Evolutionary conservation across 2,329 filamentous ascomycete species (phyloP), one percentile per base, ranked within the genome.

Genomic region (Nemania sp.): DNA sequence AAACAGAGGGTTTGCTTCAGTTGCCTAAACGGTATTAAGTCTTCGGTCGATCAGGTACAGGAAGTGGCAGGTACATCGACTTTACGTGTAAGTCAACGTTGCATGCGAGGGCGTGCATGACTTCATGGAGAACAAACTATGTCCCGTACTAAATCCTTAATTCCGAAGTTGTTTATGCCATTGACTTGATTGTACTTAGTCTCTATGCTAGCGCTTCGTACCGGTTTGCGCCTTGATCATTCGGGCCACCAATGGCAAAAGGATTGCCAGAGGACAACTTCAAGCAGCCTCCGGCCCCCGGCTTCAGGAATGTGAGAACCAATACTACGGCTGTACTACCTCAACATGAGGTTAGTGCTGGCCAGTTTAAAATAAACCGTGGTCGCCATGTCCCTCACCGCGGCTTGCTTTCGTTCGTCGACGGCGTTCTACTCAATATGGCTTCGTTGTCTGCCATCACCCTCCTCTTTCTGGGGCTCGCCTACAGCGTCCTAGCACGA

Each of bases 371-470:
- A 62, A 58, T 46, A 20, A 42, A 37, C 25, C 45, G 37, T 35
- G 42, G 42, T 53, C 18, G 10, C 46, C 53, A 5, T 39, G 10
- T 35, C 17, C 42, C 35, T 39, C 58, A 6, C 32, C n/a, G 43
- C 57, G 55, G 39, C 32, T 20, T 50, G 40, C 53, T 54, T 32
- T 46, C 57, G 29, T 10, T 13, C 11, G 57, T 51, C 11, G 59
- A 69, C 46, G 59, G 62, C 29, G 9, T 64, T 13, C 43, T 68
- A 3, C 63, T 69, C 25, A 67, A 54, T 18, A 66, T 68, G 32
- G 57, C 57, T 47, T 40, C 61, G 25, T 21, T 70, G 18, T 68
- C 67, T 39, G 54, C 58, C 15, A 40, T 71, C 11, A 13, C 29
- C 29, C 62, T 65, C 12, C 34, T 64, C 17, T 37, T 69, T 11